A percentile compares a stretch with the other conserved stretches of the same genome.
These are phyloP conservation scores for Pyrus bretschneideri DNA, from an alignment of 306 rosid genomes.

Conservation along the genomic window DNA sequence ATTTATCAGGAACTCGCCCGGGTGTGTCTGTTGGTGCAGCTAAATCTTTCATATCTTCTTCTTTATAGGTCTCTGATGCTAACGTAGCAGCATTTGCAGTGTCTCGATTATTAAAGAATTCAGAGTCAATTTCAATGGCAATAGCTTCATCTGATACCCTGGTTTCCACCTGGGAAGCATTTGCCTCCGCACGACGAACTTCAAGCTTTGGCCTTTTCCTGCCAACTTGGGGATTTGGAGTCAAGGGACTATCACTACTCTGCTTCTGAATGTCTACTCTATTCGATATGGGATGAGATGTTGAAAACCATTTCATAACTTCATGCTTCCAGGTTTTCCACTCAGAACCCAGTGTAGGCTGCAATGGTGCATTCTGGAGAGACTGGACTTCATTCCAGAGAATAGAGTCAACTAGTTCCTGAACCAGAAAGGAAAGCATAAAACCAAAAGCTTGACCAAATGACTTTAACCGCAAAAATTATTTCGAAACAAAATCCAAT, in stretches of 20 bases:
- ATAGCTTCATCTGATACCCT: constrained; percentile 50
- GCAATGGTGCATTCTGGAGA: constrained; percentile 49
- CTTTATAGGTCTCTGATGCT: constrained; percentile 43
- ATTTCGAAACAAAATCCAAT: constrained; percentile 7
- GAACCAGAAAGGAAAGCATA: constrained; percentile 25
- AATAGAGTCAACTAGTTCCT: constrained; percentile 84
- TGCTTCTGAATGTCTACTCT: constrained; percentile 43
- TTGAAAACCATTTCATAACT: constrained; percentile 75
- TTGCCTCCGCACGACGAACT: constrained; percentile 93
- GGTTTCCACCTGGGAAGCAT: constrained; percentile 53
- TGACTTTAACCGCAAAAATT: neutral
- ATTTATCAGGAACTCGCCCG: constrained; percentile 43
- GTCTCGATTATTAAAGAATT: constrained; percentile 50
- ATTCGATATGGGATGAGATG: constrained; percentile 43
- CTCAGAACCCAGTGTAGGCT: constrained; percentile 68
- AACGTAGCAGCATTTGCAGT: constrained; percentile 30
- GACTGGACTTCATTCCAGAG: constrained; percentile 72
- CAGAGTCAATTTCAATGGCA: constrained; percentile 57
- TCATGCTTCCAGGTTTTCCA: constrained; percentile 99
- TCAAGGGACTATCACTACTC: constrained; percentile 40
- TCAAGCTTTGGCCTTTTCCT: constrained; percentile 95
- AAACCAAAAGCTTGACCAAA: constrained; percentile 18
- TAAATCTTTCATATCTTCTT: constrained; percentile 40
- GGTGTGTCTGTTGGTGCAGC: constrained; percentile 30
- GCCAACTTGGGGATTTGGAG: constrained; percentile 56